Conservation (phyloP, 345 rosid species). For the Carallia brachiata region DNA sequence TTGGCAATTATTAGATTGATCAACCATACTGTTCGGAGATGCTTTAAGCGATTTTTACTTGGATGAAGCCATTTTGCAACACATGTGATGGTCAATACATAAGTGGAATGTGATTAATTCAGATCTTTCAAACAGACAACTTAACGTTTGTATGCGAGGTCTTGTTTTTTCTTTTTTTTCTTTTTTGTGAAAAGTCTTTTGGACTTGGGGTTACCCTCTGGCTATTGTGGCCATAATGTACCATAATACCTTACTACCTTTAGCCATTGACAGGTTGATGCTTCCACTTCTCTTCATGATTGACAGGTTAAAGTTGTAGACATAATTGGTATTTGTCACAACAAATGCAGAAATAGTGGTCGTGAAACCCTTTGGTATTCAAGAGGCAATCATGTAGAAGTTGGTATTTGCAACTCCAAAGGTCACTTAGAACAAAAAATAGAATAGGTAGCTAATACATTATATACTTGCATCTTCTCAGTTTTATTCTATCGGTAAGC, state of each 20-base stretch:
- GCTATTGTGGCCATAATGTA: not conserved
- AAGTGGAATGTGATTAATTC: slow-evolving; percentile 72
- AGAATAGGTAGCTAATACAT: not conserved
- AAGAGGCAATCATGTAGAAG: slow-evolving; percentile 77
- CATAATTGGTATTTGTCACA: slow-evolving; percentile 57
- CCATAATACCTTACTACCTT: not conserved
- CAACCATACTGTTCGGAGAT: slow-evolving; percentile 93
- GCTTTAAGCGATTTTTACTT: slow-evolving; percentile 83
- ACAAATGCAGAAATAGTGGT: slow-evolving; percentile 44
- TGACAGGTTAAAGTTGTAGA: slow-evolving; percentile 75
- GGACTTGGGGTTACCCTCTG: not conserved
- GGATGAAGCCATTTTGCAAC: slow-evolving; percentile 76
- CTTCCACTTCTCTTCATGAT: slow-evolving; percentile 6
- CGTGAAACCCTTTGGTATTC: slow-evolving; percentile 70
- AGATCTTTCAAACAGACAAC: slow-evolving; percentile 87
- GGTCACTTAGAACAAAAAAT: no score
- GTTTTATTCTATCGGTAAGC: not conserved
- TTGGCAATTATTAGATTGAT: slow-evolving; percentile 75
- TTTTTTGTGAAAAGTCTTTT: not conserved
- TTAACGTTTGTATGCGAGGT: slow-evolving; percentile 48
- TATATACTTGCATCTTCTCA: not conserved
- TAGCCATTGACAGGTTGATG: slow-evolving; percentile 2
- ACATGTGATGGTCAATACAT: slow-evolving; percentile 78
- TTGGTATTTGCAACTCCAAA: slow-evolving; percentile 32
- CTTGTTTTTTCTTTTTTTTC: not conserved